These are phyloP conservation scores for Parachlorella kessleri DNA, from an alignment of 139 green algal genomes.

Conservation along the genomic window DNA sequence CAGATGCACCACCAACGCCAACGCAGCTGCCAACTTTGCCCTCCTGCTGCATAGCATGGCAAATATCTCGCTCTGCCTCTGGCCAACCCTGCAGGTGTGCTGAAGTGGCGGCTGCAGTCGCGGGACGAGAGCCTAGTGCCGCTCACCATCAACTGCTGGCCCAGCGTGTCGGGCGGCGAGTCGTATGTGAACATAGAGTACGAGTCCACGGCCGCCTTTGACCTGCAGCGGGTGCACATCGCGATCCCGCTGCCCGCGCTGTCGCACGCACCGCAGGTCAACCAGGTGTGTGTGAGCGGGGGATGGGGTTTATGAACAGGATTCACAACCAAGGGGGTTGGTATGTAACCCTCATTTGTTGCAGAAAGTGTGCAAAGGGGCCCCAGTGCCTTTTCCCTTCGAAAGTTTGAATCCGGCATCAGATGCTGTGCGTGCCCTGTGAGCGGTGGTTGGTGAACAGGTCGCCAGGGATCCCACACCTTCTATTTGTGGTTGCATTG, in stretches of 20 bases:
- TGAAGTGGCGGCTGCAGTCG: slow-evolving; percentile 96
- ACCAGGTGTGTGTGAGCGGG: slow-evolving; percentile 40
- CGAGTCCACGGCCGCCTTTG: slow-evolving; percentile 78
- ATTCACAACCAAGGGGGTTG: neutral
- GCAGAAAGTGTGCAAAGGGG: no score
- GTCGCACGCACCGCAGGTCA: slow-evolving; percentile 38
- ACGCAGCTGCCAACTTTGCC: no score
- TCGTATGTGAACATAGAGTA: slow-evolving; percentile 99
- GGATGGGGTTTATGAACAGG: neutral
- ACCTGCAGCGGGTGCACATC: slow-evolving; percentile 94
- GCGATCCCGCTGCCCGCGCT: slow-evolving; percentile 80
- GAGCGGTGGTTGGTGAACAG: no score
- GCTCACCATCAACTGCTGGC: slow-evolving; percentile 96
- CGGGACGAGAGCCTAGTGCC: slow-evolving; percentile 64
- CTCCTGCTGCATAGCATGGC: no score
- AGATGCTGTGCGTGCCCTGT: no score
- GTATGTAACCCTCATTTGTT: neutral
- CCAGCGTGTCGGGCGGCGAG: slow-evolving; percentile 75
- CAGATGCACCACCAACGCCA: no score
- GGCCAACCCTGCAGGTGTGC: slow-evolving; percentile 58
- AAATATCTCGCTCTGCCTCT: no score
- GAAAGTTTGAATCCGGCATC: no score
- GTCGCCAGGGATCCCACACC: no score
- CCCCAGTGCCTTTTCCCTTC: no score
- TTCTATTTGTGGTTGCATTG: neutral